Evolutionary conservation across 2,329 filamentous ascomycete genomes (phyloP), one percentile per base, ranked within the genome.

Genomic region (Trichoderma afroharzianum): DNA sequence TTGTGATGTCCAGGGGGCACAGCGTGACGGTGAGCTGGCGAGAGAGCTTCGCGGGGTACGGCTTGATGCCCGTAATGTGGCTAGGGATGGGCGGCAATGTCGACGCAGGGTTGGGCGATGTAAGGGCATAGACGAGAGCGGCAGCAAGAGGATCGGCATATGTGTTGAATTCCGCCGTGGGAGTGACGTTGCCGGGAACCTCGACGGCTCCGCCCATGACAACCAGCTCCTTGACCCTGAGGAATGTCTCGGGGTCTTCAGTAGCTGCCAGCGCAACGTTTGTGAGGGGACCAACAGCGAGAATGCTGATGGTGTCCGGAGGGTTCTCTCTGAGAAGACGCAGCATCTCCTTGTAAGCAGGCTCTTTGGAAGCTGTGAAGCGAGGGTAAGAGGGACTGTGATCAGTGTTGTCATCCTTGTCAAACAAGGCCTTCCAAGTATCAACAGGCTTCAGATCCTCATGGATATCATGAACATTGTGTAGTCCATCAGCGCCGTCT

Each of bases 141-240:
- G 92, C 89, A 32, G 93, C 92, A 53, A 93, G 87, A 24, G 92
- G 86, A 80, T 99, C 97, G 71, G 96, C 95, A 78, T 94, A 97
- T 71, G 92, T 92, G 84, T 99, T 99, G 88, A 99, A 99, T 80
- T 99, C 96, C 74, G 93, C 94, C 14, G 92, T 88, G 2, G 96
- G 95, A 59, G 90, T 91, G 78, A 93, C 90, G 81, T 99, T 99
- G 76, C 96, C 96, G 64, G 90, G 87, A 58, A 90, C 83, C 72
- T 92, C 86, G 68, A 99, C 88, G 28, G 93, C 91, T 72, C 96
- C 96, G 72, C 95, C 96, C 96, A 99, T 99, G 61, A 98, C 93
- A 4, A 97, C 91, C 3, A 99, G 88, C 81, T 98, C 94, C 80
- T 97, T 97, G 63, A 91, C 93, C 57, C 90, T 90, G 70, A 99